These are phyloP conservation scores for Termitomyces sp. DNA, from an alignment of 768 basidiomycete species.

Conservation along the genomic window DNA sequence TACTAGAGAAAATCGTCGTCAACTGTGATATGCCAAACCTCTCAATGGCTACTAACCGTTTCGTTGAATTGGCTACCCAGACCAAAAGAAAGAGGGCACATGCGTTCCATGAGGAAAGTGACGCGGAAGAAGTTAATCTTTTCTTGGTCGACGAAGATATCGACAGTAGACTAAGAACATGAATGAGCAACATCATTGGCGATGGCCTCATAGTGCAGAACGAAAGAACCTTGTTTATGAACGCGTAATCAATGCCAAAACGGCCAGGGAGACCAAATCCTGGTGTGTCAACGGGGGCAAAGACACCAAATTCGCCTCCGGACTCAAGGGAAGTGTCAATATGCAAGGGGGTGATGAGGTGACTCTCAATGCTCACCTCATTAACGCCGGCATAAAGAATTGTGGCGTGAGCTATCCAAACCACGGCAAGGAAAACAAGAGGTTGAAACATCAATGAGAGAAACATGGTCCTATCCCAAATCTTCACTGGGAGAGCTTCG, in stretches of 20 bases:
- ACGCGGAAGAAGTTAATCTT: slow-evolving; percentile 49
- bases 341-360: not conserved
- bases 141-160: slow-evolving; percentile 38
- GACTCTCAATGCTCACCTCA: slow-evolving; percentile 26
- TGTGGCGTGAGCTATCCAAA: slow-evolving; percentile 17
- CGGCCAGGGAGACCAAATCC: slow-evolving; percentile 42
- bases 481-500: not conserved
- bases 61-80: slow-evolving; percentile 42
- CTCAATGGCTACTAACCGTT: slow-evolving; percentile 25
- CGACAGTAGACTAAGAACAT: not conserved
- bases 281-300: slow-evolving; percentile 25
- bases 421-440: slow-evolving; percentile 5
- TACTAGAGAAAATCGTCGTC: slow-evolving; percentile 25
- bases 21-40: not conserved
- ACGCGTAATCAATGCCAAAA: slow-evolving; percentile 40
- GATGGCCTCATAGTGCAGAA: not conserved
- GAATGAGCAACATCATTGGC: not conserved
- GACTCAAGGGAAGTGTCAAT: slow-evolving; percentile 24
- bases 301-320: slow-evolving; percentile 45
- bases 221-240: slow-evolving; percentile 41
- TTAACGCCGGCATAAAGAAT: slow-evolving; percentile 45
- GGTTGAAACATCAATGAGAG: slow-evolving; percentile 1
- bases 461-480: slow-evolving; percentile 1
- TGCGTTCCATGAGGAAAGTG: slow-evolving; percentile 46
- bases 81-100: slow-evolving; percentile 35